Base-by-base conservation (phyloP, 1,284 basidiomycete species). In the Cystobasidium pallidum region DNA sequence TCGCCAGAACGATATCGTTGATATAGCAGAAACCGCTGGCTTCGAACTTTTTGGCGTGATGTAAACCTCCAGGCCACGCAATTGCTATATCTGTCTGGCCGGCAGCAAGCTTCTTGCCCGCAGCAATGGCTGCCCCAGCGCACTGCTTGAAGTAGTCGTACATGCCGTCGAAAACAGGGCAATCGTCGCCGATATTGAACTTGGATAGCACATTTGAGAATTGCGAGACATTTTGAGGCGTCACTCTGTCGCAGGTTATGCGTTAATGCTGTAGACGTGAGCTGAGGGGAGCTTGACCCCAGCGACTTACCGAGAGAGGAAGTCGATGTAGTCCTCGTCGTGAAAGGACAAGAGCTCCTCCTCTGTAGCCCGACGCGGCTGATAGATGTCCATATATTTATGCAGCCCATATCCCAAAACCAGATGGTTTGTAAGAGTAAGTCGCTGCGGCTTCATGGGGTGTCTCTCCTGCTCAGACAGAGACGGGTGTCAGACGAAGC, bases 21-120 rank as follows among this genome's bases (percentile, higher is more conserved):
- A 96, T 87, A 80, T 96, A 97, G 82, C 94, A 97, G 80, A 97
- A 97, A 0, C 94, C 94, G 77, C 92, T 94, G 10, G 94, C 93
- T 83, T 96, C 94, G 0, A 91, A 91, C 78, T 94, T 90, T 83
- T 97, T 96, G 4, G 94, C 94, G 78, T 97, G 94, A 82, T 97
- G 94, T 43, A 97, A 84, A 0, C 94, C 94, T 0, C 94, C 94
- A 49, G 92, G 93, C 94, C 94, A 97, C 79, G 96, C 97, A 78
- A 97, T 92, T 0, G 92, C 94, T 67, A 97, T 98, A 81, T 99
- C 95, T 17, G 95, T 93, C 3, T 88, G 86, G 3, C 92, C 93
- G 0, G 89, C 86, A 70, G 87, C 88, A 2, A 96, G 84, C 79
- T 93, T 94, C 21, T 92, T 83, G 17, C 92, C 92, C 0, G 90